These are phyloP conservation scores for Fonsecaea nubica DNA, from an alignment of 2,329 filamentous ascomycete genomes.

Conservation along the genomic window DNA sequence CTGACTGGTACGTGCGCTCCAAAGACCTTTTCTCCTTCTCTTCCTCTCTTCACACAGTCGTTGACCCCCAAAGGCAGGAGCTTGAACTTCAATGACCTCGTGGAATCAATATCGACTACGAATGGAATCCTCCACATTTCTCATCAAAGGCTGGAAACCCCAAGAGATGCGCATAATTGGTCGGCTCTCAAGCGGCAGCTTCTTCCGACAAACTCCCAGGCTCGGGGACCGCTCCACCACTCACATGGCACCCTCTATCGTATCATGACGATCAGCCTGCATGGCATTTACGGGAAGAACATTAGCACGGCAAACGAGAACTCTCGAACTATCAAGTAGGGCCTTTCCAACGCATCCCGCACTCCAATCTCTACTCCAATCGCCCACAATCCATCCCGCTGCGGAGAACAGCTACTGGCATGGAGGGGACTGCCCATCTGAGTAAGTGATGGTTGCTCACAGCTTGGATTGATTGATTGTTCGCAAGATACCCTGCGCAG, in stretches of 20 bases:
- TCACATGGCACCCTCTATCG: background rate
- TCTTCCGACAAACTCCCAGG: constrained; percentile 4
- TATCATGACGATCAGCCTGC: constrained; percentile 22
- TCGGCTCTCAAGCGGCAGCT: background rate
- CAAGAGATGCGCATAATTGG: background rate
- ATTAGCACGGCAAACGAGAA: constrained; percentile 5
- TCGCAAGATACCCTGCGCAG: constrained; percentile 7
- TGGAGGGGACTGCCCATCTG: constrained; percentile 6
- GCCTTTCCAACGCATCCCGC: constrained; percentile 12
- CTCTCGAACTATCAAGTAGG: background rate
- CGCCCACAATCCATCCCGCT: constrained; percentile 1
- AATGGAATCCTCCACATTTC: background rate
- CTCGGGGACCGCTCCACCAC: background rate
- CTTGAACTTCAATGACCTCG: background rate
- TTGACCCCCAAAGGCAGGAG: background rate
- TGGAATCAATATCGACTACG: background rate
- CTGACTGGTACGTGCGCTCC: background rate
- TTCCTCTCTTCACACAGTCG: background rate
- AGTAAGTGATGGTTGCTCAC: constrained; percentile 18
- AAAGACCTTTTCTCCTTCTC: background rate
- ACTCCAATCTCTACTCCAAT: constrained; percentile 13
- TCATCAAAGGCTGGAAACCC: background rate
- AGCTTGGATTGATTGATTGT: background rate
- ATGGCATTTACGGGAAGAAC: constrained; percentile 1
- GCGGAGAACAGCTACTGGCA: constrained; percentile 15